These are phyloP conservation scores for Austroboletus rostrupii DNA, from an alignment of 1,284 basidiomycete genomes.

Conservation along the genomic window DNA sequence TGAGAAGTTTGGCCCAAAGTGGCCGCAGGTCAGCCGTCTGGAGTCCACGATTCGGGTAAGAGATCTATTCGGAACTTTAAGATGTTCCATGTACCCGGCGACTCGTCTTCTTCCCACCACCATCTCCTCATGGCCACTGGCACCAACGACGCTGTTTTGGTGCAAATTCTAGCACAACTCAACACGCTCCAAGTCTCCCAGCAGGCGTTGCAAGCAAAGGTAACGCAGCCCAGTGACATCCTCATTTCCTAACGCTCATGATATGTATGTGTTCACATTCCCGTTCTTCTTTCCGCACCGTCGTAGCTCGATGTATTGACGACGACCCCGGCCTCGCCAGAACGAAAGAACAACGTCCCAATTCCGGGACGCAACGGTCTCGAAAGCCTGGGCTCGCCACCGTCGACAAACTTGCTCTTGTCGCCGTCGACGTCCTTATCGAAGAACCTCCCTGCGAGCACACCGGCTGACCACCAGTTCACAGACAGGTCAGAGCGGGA, in stretches of 20 bases:
- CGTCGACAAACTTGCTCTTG: slow-evolving; percentile 20
- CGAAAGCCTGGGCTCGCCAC: slow-evolving; percentile 20
- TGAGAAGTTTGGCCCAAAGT: background rate
- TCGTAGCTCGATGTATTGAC: slow-evolving; percentile 38
- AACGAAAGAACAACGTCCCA: slow-evolving; percentile 16
- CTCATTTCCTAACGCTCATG: slow-evolving; percentile 4
- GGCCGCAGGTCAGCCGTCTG: slow-evolving; percentile 14
- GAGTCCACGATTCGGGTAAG: slow-evolving; percentile 13
- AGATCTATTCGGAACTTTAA: slow-evolving; percentile 13
- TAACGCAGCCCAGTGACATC: slow-evolving; percentile 20
- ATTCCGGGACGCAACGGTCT: slow-evolving; percentile 20
- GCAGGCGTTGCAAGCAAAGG: slow-evolving; percentile 72
- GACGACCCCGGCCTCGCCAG: slow-evolving; percentile 20
- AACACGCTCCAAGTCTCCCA: slow-evolving; percentile 67
- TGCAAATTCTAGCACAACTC: slow-evolving; percentile 69
- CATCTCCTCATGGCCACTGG: slow-evolving; percentile 40
- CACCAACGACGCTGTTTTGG: slow-evolving; percentile 52
- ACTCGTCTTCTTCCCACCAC: slow-evolving; percentile 12
- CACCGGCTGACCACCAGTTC: slow-evolving; percentile 16
- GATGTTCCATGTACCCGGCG: background rate
- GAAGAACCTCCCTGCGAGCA: slow-evolving; percentile 24
- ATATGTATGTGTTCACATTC: background rate
- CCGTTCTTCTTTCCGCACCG: background rate
- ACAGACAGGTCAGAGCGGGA: slow-evolving; percentile 62
- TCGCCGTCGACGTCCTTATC: slow-evolving; percentile 23